Percentiles rank a stretch among this genome's conserved stretches.
These are phyloP conservation scores for Otatea glauca DNA, from an alignment of 176 grass and related monocot genomes.

Conservation along the genomic window DNA sequence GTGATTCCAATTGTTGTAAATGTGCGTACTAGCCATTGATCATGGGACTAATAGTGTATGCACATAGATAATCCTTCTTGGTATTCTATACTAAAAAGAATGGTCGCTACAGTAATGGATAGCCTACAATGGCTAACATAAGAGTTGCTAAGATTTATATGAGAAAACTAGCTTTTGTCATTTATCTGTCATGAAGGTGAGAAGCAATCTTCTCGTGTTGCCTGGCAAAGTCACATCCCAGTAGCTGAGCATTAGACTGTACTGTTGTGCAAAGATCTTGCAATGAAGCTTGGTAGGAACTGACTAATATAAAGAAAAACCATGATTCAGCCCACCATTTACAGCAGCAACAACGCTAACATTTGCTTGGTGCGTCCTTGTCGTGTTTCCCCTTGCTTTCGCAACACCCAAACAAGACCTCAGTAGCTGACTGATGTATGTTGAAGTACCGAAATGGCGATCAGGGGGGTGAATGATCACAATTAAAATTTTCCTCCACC, in stretches of 20 bases:
- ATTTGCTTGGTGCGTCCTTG: not conserved
- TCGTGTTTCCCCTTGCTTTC: conserved; percentile 44
- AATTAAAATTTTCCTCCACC: no score
- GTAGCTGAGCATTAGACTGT: conserved; percentile 53
- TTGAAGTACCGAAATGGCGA: no score
- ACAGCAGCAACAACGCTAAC: conserved; percentile 32
- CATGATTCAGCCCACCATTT: conserved; percentile 29
- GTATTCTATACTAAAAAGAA: no score
- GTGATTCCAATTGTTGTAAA: no score
- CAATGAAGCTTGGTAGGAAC: conserved; percentile 56
- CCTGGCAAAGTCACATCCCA: conserved; percentile 37
- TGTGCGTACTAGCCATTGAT: no score
- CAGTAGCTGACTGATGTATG: conserved; percentile 60
- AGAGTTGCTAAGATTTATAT: conserved; percentile 29
- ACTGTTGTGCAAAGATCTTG: conserved; percentile 66
- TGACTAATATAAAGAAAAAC: not conserved
- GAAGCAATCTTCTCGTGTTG: conserved; percentile 57
- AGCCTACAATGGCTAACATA: conserved; percentile 32
- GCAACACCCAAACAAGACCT: conserved; percentile 62
- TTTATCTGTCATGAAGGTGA: conserved; percentile 50
- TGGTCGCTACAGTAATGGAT: no score
- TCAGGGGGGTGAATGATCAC: no score
- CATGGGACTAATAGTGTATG: no score
- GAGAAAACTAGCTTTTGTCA: conserved; percentile 9
- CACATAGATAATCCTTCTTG: no score